Evolutionary conservation across 495 filamentous ascomycete species (phyloP), one percentile per base, ranked within the genome.

Genomic region (Hypoxylon rickii): DNA sequence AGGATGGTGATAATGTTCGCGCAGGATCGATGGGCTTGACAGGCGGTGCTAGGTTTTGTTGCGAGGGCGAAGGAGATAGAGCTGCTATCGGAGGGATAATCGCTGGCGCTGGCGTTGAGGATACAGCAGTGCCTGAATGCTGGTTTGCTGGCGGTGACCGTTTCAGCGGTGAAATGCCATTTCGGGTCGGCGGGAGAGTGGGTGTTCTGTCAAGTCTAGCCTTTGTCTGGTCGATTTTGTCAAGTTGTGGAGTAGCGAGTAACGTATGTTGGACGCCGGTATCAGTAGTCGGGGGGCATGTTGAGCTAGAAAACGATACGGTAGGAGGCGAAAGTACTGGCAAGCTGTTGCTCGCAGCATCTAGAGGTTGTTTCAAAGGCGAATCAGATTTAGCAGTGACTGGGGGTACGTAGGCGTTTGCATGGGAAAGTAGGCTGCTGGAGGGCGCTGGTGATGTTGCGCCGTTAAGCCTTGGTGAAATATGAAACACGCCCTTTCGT

Each of bases 131-230:
- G 51, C 61, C 37, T 48, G 55, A 31, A 51, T 64, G 68, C 21
- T 70, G 67, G 20, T 61, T 62, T 11, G 61, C 58, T 20, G 76
- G 70, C 16, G 80, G 76, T 11, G 81, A 82, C 32, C 90, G 86
- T 66, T 95, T 95, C 33, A 81, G 86, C 3, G 90, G 90, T 13
- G 89, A 92, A 29, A 90, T 70, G 4, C 89, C 89, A 3, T 83
- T 85, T 32, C 76, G 71, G 17, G 76, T 58, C 34, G 87, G 77
- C 45, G 81, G 80, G 60, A 77, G 83, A 65, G 53, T 79, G 34
- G 76, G 66, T 1, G 66, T 62, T 13, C 44, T 32, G 22, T 69
- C 63, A 41, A 63, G 59, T 18, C 44, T 56, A 21, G 36, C 39
- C 17, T 53, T 39, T 44, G 44, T 10, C n/a, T 59, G 55, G 47